A percentile compares a stretch with the other conserved stretches of the same genome.
phyloP scores from a whole-genome alignment of 2,329 filamentous ascomycete species.

The Cadophora sp. region DNA sequence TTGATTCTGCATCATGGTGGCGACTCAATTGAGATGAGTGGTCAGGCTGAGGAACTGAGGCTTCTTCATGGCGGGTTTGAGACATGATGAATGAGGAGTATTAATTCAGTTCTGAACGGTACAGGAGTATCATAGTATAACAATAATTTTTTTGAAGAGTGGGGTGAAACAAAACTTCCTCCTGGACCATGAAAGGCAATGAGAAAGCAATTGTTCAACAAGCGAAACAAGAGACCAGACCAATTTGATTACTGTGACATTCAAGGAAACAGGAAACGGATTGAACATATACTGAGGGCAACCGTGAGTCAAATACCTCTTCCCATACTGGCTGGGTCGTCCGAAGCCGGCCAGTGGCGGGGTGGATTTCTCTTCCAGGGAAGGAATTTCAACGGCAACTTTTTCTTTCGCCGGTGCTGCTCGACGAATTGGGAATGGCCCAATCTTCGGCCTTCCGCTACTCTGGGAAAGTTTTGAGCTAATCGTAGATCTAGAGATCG shows the following conservation, averaged over 20 bases:
- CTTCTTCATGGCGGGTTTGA: slow-evolving; percentile 35
- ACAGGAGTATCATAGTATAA: slow-evolving; percentile 28
- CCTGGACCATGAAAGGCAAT: slow-evolving; percentile 27
- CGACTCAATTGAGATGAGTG: slow-evolving; percentile 18
- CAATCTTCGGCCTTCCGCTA: slow-evolving; percentile 21
- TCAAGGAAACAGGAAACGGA: neutral
- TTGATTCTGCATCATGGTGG: slow-evolving; percentile 33
- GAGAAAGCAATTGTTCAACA: slow-evolving; percentile 5
- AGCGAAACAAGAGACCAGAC: neutral
- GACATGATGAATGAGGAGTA: slow-evolving; percentile 34
- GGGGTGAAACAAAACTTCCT: slow-evolving; percentile 18
- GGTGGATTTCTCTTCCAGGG: neutral
- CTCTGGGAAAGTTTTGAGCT: slow-evolving; percentile 13
- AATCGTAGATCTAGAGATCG: slow-evolving; percentile 16
- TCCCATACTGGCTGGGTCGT: neutral
- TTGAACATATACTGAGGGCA: slow-evolving; percentile 16
- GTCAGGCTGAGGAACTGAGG: slow-evolving; percentile 16
- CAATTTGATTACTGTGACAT: neutral
- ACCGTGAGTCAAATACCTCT: slow-evolving; percentile 14
- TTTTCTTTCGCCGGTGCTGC: slow-evolving; percentile 14
- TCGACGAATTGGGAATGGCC: slow-evolving; percentile 5
- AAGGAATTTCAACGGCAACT: slow-evolving; percentile 8
- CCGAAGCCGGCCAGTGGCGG: slow-evolving; percentile 16
- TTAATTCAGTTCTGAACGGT: slow-evolving; percentile 27
- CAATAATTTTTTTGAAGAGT: slow-evolving; percentile 14